A percentile compares a stretch with the other conserved stretches of the same genome.
These are phyloP conservation scores for Chaetomium olivaceum DNA, from an alignment of 2,329 filamentous ascomycete genomes.

Conservation along the genomic window DNA sequence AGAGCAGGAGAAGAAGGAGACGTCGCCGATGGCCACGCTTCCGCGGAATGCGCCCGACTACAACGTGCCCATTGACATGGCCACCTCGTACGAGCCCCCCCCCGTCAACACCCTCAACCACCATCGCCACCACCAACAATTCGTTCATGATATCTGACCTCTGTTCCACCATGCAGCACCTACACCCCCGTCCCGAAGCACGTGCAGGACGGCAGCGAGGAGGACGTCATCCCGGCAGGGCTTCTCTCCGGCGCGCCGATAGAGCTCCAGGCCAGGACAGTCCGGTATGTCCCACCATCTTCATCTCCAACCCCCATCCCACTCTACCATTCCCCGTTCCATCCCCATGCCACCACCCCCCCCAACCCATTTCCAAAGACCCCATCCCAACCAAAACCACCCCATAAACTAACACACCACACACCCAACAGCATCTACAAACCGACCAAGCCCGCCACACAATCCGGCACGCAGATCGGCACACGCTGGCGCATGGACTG, in stretches of 20 bases:
- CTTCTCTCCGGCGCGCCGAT: slow-evolving; percentile 88
- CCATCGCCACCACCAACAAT: neutral
- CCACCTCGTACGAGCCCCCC: slow-evolving; percentile 71
- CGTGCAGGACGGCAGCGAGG: slow-evolving; percentile 89
- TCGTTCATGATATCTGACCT: slow-evolving; percentile 12
- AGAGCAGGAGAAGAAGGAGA: slow-evolving; percentile 39
- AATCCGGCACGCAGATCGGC: slow-evolving; percentile 84
- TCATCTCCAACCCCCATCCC: neutral
- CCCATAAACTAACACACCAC: neutral
- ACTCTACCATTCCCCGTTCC: too few species aligned
- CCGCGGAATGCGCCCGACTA: slow-evolving; percentile 76
- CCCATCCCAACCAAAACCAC: neutral
- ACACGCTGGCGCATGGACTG: slow-evolving; percentile 97
- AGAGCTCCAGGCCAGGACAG: slow-evolving; percentile 89
- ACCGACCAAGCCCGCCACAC: slow-evolving; percentile 89
- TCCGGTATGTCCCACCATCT: slow-evolving; percentile 64
- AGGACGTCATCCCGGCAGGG: slow-evolving; percentile 75
- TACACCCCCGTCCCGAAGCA: slow-evolving; percentile 90
- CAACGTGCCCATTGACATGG: slow-evolving; percentile 76
- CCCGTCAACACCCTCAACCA: too few species aligned
- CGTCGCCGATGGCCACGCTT: slow-evolving; percentile 42
- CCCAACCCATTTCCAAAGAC: too few species aligned
- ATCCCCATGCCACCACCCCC: neutral
- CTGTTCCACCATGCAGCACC: slow-evolving; percentile 53
- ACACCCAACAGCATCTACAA: slow-evolving; percentile 73